Evolutionary conservation across 768 basidiomycete genomes (phyloP).

Genomic region (Amylocystis lapponica): DNA sequence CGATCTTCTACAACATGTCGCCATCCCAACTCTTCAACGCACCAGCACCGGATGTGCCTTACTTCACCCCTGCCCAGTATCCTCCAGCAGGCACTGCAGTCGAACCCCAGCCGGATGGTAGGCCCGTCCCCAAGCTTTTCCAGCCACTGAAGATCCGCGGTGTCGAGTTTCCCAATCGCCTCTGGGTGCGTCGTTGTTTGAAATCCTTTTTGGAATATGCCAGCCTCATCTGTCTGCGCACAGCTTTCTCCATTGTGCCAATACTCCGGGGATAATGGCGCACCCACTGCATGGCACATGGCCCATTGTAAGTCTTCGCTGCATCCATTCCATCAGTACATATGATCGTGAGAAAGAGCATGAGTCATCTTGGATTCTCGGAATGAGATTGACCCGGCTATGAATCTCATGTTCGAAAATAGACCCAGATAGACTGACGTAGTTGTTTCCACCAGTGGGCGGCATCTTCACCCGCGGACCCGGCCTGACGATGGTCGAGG

Average conservation of each 20-base stretch:
- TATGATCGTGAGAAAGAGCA: no score
- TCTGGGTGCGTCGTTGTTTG: constrained; percentile 20
- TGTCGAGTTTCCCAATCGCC: constrained; percentile 26
- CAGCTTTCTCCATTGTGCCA: constrained; percentile 55
- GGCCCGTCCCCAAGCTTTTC: constrained; percentile 43
- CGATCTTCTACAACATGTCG: no score
- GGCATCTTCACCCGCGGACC: constrained; percentile 49
- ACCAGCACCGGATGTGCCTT: constrained; percentile 29
- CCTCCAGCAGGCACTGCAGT: constrained; percentile 42
- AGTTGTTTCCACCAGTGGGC: constrained; percentile 34
- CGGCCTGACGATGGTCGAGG: constrained; percentile 59
- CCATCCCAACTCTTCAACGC: constrained; percentile 10
- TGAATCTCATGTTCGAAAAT: neutral
- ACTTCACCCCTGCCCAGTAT: constrained; percentile 43
- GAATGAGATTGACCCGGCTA: neutral
- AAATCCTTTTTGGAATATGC: neutral
- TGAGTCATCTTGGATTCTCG: neutral
- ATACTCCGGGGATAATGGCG: constrained; percentile 52
- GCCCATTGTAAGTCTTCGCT: constrained; percentile 36
- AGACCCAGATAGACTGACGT: no score
- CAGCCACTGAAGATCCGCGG: constrained; percentile 43
- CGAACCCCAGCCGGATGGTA: constrained; percentile 28
- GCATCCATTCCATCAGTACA: no score
- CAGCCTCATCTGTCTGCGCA: neutral
- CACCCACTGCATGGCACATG: constrained; percentile 49